Percentiles rank a stretch among this genome's conserved stretches.
Conservation (phyloP, 768 basidiomycete species). For the Podaxis rugospora region DNA sequence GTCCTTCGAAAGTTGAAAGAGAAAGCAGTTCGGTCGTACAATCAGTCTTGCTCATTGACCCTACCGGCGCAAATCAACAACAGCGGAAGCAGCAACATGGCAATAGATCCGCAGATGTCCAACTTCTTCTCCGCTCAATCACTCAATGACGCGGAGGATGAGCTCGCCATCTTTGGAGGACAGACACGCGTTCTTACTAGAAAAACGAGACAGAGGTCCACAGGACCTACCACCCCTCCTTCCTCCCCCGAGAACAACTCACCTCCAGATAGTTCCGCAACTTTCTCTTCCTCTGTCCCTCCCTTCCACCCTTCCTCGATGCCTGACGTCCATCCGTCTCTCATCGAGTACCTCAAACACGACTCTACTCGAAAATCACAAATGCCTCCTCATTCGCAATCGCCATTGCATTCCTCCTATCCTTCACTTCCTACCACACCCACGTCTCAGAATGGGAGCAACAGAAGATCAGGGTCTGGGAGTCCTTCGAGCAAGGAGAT, state of each 20-base stretch:
- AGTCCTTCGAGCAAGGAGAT: conserved; percentile 11
- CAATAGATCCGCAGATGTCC: conserved; percentile 4
- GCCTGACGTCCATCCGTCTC: conserved; percentile 26
- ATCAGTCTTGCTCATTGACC: conserved; percentile 19
- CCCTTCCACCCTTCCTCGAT: conserved; percentile 9
- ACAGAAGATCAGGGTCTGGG: neutral
- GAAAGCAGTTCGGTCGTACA: conserved; percentile 35
- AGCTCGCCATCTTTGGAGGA: conserved; percentile 52
- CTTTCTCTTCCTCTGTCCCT: neutral
- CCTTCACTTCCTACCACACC: neutral
- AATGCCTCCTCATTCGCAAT: neutral
- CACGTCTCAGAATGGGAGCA: neutral
- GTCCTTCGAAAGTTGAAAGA: conserved; percentile 43
- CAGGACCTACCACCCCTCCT: neutral
- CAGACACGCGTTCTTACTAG: conserved; percentile 40
- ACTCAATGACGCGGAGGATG: conserved; percentile 35
- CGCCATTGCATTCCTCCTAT: neutral
- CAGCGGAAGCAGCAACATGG: neutral
- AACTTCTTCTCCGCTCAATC: conserved; percentile 13
- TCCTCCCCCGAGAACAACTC: conserved; percentile 2
- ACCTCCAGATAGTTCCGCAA: neutral
- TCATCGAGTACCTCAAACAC: conserved; percentile 29
- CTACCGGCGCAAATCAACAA: conserved; percentile 5
- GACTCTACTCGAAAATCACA: conserved; percentile 18
- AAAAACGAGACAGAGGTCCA: conserved; percentile 20